phyloP scores from a whole-genome alignment of 257 asterid species.

The Datura wrightii region DNA sequence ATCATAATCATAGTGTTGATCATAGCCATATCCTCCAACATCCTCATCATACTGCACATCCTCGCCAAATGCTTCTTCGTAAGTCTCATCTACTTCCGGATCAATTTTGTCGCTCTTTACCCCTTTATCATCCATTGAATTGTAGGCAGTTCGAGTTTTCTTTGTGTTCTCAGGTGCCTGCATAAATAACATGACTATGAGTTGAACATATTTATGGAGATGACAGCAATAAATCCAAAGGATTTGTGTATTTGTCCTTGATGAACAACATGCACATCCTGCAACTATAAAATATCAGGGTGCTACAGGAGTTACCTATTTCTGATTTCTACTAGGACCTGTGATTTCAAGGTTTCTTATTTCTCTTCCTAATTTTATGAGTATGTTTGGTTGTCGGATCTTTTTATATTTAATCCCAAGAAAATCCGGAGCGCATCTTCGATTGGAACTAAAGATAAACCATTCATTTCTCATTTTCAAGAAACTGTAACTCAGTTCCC shows the following conservation, averaged over 20 bases:
- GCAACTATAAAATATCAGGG: background rate
- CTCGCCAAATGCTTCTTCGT: constrained; percentile 7
- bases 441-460: background rate
- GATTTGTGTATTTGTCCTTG: background rate
- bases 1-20: constrained; percentile 35
- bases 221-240: background rate
- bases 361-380: background rate
- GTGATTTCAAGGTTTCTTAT: background rate
- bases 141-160: constrained; percentile 40
- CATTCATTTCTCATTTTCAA: background rate
- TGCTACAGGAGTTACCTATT: background rate
- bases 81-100: constrained; percentile 37
- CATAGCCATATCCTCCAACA: constrained; percentile 42
- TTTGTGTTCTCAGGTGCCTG: constrained; percentile 47
- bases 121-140: constrained; percentile 30
- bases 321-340: background rate
- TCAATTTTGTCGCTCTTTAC: constrained; percentile 29
- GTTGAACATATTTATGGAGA: background rate
- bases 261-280: background rate
- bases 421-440: background rate
- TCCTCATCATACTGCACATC: constrained; percentile 35
- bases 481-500: background rate
- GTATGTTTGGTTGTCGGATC: background rate
- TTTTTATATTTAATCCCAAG: background rate
- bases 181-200: constrained; percentile 27